Conservation (phyloP, 768 basidiomycete species). For the Macrolepiota fuliginosa region DNA sequence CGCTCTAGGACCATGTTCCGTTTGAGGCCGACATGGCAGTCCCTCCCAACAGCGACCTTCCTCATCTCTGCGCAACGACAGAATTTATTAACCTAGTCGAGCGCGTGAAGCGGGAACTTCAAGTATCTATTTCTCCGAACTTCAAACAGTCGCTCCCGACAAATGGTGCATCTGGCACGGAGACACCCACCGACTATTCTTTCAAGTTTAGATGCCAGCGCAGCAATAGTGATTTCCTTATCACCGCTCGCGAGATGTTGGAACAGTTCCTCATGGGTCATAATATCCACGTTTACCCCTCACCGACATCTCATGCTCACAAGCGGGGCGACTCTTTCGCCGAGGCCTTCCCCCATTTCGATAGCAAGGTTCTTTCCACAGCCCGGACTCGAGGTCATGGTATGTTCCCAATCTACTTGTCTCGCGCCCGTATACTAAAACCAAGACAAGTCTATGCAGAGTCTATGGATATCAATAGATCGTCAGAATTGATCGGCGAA, state of each 20-base stretch:
- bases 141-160: constrained; percentile 51
- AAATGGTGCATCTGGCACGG: constrained; percentile 46
- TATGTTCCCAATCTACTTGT: constrained; percentile 22
- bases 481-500: constrained; percentile 68
- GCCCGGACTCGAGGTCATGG: constrained; percentile 66
- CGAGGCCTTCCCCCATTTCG: constrained; percentile 95
- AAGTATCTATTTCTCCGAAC: constrained; percentile 85
- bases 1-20: constrained; percentile 82
- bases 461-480: constrained; percentile 75
- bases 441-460: constrained; percentile 38
- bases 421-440: not conserved
- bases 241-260: constrained; percentile 86
- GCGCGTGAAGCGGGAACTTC: constrained; percentile 89
- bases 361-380: constrained; percentile 88
- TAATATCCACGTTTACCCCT: constrained; percentile 80
- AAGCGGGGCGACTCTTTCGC: constrained; percentile 91
- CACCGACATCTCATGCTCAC: constrained; percentile 73
- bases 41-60: constrained; percentile 78
- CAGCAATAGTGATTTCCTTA: constrained; percentile 90
- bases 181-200: constrained; percentile 73
- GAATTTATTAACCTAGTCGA: constrained; percentile 88
- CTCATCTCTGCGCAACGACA: constrained; percentile 68
- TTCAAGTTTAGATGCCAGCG: constrained; percentile 97
- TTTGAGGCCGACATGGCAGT: constrained; percentile 95
- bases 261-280: constrained; percentile 88